Conservation (phyloP, 192 early-diverging fungal genomes). For the Entomortierella parvispora region DNA sequence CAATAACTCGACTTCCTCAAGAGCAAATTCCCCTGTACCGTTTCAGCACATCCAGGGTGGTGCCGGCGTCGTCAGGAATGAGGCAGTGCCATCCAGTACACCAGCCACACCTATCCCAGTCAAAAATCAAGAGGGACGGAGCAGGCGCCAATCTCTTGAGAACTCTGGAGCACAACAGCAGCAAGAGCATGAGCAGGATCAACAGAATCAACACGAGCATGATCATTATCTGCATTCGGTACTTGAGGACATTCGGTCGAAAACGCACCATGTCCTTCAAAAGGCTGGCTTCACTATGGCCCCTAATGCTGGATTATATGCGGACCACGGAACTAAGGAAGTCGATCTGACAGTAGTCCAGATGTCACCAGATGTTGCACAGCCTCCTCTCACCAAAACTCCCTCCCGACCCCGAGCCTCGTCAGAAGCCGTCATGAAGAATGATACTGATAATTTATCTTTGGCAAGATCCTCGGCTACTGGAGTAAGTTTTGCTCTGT, state of each 20-base stretch:
- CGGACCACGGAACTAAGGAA: slow-evolving; percentile 20
- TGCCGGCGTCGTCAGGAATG: too few relatives aligned
- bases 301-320: slow-evolving; percentile 32
- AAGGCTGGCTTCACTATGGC: slow-evolving; percentile 40
- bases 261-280: slow-evolving; percentile 25
- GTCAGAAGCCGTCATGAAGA: background rate
- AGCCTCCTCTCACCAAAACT: background rate
- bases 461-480: background rate
- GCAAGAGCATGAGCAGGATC: background rate
- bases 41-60: too few relatives aligned
- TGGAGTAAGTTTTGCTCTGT: slow-evolving; percentile 21
- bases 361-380: background rate
- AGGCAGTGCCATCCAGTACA: background rate
- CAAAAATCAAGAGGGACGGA: slow-evolving; percentile 3
- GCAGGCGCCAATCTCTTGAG: background rate
- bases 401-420: background rate
- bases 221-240: slow-evolving; percentile 18
- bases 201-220: slow-evolving; percentile 8
- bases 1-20: slow-evolving; percentile 8
- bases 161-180: slow-evolving; percentile 1
- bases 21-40: slow-evolving; percentile 3
- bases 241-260: slow-evolving; percentile 36
- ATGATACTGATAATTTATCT: background rate
- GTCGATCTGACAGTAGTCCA: slow-evolving; percentile 27
- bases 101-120: background rate